A percentile compares a stretch with the other conserved stretches of the same genome.
Evolutionary conservation across 2,329 filamentous ascomycete species (phyloP).

Genomic region (Trichoderma sp.): DNA sequence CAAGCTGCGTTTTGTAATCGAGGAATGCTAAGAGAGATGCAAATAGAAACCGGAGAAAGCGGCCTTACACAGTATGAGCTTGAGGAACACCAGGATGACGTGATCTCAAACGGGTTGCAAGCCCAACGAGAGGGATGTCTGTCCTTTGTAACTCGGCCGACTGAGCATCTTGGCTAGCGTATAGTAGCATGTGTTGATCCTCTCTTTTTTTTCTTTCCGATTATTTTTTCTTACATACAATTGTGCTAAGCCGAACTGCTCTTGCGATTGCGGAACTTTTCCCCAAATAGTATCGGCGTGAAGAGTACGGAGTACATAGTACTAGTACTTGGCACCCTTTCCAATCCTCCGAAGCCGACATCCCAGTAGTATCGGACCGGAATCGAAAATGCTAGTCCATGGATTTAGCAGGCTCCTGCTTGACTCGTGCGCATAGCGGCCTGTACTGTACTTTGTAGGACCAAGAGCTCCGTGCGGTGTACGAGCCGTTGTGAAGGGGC

Average conservation of each 20-base stretch:
- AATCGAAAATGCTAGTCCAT: constrained; percentile 9
- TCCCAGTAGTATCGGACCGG: constrained; percentile 8
- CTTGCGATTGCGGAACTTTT: constrained; percentile 2
- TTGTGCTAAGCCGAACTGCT: background rate
- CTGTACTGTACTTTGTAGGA: background rate
- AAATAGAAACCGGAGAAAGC: background rate
- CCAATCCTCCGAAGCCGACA: constrained; percentile 7
- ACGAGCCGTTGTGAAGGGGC: background rate
- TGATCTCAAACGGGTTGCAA: constrained; percentile 1
- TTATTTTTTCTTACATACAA: background rate
- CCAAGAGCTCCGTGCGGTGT: background rate
- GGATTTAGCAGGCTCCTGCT: constrained; percentile 12
- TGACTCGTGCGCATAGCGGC: constrained; percentile 8
- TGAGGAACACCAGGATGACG: constrained; percentile 1
- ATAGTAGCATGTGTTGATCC: background rate
- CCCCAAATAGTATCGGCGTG: constrained; percentile 8
- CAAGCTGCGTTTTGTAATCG: background rate
- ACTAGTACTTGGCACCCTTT: background rate
- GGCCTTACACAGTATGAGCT: constrained; percentile 5
- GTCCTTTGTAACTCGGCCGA: background rate
- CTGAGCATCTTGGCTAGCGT: background rate
- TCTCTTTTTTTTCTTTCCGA: background rate
- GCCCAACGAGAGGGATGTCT: background rate
- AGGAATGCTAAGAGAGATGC: background rate
- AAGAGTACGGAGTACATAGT: background rate